Evolutionary conservation across 2,329 filamentous ascomycete genomes (phyloP), one percentile per base, ranked within the genome.

Genomic region (Colletotrichum falcatum): DNA sequence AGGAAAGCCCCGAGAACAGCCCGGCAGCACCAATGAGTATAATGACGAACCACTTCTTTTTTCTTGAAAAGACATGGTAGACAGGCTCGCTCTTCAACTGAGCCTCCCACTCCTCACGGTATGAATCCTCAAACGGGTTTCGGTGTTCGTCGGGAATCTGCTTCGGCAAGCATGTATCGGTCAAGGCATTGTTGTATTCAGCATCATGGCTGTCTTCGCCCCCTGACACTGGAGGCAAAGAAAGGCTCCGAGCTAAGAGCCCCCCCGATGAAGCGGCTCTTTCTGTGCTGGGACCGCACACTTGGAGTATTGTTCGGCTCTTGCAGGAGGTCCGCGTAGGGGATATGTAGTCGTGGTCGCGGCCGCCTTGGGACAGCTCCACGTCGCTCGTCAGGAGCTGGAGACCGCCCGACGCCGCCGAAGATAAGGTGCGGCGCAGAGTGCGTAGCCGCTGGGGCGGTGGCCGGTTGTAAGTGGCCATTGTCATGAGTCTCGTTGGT

Each of bases 1-100:
- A 83, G 4, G 85, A 85, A 16, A 86, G 73, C 1, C 86, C 86
- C 3, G 86, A 87, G 77, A 89, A 87, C 37, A 88, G 78, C 1
- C 83, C 84, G 1, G 85, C 86, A 1, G 85, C 74, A 2, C 85
- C 82, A 30, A 87, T 83, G 61, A 85, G 84, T 74, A 83, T 79
- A 30, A 87, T 81, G 42, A 87, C 81, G 71, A 83, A 74, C 68
- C 82, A 79, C 74, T 86, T 87, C 73, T 83, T 77, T 18, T 73
- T 71, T 7, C 72, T 63, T 1, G 77, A 78, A 72, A 83, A 83
- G 20, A 81, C 73, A 58, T 81, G 79, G 54, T 81, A 82, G 16
- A 37, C 48, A 33, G 61, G 48, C 4, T 66, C 66, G 5, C 1
- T 14, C 14, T n/a, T 7, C 8, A 55, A 12, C 26, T 37, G 55